A percentile compares a stretch with the other conserved stretches of the same genome.
Conservation (phyloP, 2,329 filamentous ascomycete species). For the Pyrenophora teres region DNA sequence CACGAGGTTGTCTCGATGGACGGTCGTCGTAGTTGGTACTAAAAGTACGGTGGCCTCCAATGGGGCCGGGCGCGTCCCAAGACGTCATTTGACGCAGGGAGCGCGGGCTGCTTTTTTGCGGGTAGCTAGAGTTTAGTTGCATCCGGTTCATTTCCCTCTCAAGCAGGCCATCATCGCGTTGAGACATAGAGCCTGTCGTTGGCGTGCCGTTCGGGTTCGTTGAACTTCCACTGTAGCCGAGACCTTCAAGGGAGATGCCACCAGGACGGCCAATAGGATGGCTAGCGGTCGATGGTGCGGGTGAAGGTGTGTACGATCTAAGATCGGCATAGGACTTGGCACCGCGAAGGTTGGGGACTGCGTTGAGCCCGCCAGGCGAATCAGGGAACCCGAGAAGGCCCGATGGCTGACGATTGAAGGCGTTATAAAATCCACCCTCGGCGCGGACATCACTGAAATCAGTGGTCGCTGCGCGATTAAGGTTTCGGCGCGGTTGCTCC, state of each 20-base stretch:
- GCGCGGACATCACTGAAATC: conserved; percentile 87
- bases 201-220: conserved; percentile 71
- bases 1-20: conserved; percentile 66
- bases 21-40: conserved; percentile 63
- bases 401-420: conserved; percentile 78
- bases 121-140: conserved; percentile 58
- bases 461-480: conserved; percentile 95
- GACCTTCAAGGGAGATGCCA: conserved; percentile 53
- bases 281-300: conserved; percentile 85
- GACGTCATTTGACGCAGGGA: conserved; percentile 65
- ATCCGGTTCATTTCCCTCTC: conserved; percentile 68
- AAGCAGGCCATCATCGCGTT: conserved; percentile 62
- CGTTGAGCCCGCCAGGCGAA: conserved; percentile 68
- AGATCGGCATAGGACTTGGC: conserved; percentile 97
- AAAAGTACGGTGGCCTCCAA: conserved; percentile 67
- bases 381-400: conserved; percentile 81
- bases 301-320: conserved; percentile 92
- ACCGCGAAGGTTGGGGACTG: conserved; percentile 80
- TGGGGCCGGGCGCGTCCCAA: conserved; percentile 64
- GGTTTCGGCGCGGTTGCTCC: conserved; percentile 78
- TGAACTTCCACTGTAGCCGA: conserved; percentile 60
- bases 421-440: conserved; percentile 73
- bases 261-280: conserved; percentile 73
- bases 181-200: conserved; percentile 56
- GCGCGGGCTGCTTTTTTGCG: conserved; percentile 59